phyloP scores from a whole-genome alignment of 1,284 basidiomycete genomes.

The Sanghuangporus baumii region DNA sequence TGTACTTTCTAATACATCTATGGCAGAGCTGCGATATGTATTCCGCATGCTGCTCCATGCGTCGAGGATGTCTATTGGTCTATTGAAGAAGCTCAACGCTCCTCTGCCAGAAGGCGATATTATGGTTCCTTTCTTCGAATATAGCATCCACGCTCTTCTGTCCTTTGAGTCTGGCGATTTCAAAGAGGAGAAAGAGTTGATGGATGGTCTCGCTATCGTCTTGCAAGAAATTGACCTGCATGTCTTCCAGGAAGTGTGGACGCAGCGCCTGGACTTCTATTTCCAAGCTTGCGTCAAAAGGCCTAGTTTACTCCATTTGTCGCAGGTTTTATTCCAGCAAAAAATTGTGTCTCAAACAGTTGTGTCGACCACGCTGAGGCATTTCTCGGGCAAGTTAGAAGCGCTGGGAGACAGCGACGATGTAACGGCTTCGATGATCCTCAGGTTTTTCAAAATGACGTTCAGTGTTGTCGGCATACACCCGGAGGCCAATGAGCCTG shows the following conservation, averaged over 20 bases:
- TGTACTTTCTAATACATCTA: neutral
- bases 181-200: slow-evolving; percentile 80
- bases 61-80: slow-evolving; percentile 78
- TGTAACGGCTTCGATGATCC: slow-evolving; percentile 72
- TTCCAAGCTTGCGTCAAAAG: slow-evolving; percentile 76
- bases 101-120: slow-evolving; percentile 82
- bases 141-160: slow-evolving; percentile 80
- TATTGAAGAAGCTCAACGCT: slow-evolving; percentile 77
- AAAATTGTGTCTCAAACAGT: slow-evolving; percentile 85
- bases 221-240: slow-evolving; percentile 83
- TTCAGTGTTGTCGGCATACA: slow-evolving; percentile 86
- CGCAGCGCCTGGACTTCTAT: slow-evolving; percentile 85
- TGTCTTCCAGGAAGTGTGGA: slow-evolving; percentile 94
- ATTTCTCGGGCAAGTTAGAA: slow-evolving; percentile 80
- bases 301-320: slow-evolving; percentile 78
- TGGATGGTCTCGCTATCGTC: slow-evolving; percentile 81
- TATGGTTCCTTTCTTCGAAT: slow-evolving; percentile 84
- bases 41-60: slow-evolving; percentile 90
- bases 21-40: slow-evolving; percentile 75
- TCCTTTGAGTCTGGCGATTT: slow-evolving; percentile 76
- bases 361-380: slow-evolving; percentile 88
- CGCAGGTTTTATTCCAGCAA: slow-evolving; percentile 82
- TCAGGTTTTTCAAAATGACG: slow-evolving; percentile 95
- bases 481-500: slow-evolving; percentile 81
- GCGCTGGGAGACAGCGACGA: slow-evolving; percentile 86